A percentile compares a stretch with the other conserved stretches of the same genome.
These are phyloP conservation scores for Pisolithus tinctorius DNA, from an alignment of 768 basidiomycete genomes.

Conservation along the genomic window DNA sequence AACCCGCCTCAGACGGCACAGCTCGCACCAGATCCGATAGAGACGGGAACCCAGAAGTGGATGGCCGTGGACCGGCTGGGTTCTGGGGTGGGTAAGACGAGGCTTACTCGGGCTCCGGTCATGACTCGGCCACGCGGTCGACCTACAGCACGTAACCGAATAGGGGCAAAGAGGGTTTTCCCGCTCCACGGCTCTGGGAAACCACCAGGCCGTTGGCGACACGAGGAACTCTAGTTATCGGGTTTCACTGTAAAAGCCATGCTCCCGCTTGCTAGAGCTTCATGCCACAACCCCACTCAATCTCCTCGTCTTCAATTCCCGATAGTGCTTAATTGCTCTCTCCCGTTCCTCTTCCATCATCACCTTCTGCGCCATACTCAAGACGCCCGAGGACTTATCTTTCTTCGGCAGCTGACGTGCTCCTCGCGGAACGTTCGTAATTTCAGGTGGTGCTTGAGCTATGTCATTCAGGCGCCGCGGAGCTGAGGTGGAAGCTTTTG, in stretches of 20 bases:
- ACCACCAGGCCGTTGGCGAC: background rate
- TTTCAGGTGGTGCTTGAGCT: conserved; percentile 58
- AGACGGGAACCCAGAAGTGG: conserved; percentile 4
- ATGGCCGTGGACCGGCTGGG: background rate
- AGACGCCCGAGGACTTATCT: conserved; percentile 34
- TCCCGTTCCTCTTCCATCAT: conserved; percentile 77
- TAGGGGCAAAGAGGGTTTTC: background rate
- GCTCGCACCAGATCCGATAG: conserved; percentile 8
- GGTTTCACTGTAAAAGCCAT: conserved; percentile 3
- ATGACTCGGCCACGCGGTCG: background rate
- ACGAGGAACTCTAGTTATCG: conserved; percentile 5
- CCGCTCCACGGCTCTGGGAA: background rate
- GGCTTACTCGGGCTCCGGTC: background rate
- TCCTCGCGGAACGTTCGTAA: conserved; percentile 50
- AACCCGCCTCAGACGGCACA: conserved; percentile 24
- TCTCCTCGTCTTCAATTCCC: conserved; percentile 57
- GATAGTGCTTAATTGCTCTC: conserved; percentile 58
- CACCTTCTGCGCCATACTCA: conserved; percentile 69
- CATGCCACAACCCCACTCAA: conserved; percentile 12
- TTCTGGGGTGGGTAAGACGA: background rate
- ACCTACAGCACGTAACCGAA: background rate
- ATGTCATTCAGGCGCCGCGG: conserved; percentile 69
- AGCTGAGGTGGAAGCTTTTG: conserved; percentile 40
- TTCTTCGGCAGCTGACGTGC: conserved; percentile 21
- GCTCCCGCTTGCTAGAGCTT: conserved; percentile 6